Base-by-base conservation (phyloP, 1,284 basidiomycete species). In the Mycosarcoma mackinlayi region DNA sequence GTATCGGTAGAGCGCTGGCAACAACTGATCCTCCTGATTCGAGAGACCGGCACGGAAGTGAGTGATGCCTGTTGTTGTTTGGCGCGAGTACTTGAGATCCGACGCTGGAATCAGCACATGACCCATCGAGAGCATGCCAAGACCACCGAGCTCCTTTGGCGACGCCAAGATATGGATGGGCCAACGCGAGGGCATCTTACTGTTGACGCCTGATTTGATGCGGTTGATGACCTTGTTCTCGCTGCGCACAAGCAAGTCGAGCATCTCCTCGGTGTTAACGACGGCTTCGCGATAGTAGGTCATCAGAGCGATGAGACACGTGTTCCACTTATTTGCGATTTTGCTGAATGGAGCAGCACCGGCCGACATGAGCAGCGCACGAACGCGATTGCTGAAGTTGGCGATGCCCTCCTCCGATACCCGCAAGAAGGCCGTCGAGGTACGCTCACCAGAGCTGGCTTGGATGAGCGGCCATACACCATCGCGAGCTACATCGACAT, bases 251-350 rank as follows among this genome's bases (percentile, higher is more conserved):
- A 83, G 65, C 46, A 79, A 47, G 38, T 83, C 81, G 9, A 83
- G 73, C 24, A 98, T 87, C 84, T 98, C 94, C 78, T 94, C 93
- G 30, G 96, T 98, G 83, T 96, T 93, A 63, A 97, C 93, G 66
- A 98, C 94, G n/a, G 94, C 95, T 83, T 98, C 95, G 66, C 95
- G 92, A 85, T 98, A 98, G 85, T 98, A 98, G 4, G 94, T 97
- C 93, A 96, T 79, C n/a, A 80, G 60, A 6, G 70, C 72, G 45
- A 81, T 78, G 42, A 83, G 88, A 10, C 92, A 92, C 3, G 94
- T 95, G 84, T 97, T 98, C 94, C 94, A 97, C 85, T 98, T 98
- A 87, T 98, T 98, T 81, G 98, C 92, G 78, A 99, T 97, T 87
- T 99, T 99, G 65, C 92, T 93, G 88, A 98, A 98, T 0, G 96